Conservation (phyloP, 805 yeast species). For the Torulaspora delbrueckii region DNA sequence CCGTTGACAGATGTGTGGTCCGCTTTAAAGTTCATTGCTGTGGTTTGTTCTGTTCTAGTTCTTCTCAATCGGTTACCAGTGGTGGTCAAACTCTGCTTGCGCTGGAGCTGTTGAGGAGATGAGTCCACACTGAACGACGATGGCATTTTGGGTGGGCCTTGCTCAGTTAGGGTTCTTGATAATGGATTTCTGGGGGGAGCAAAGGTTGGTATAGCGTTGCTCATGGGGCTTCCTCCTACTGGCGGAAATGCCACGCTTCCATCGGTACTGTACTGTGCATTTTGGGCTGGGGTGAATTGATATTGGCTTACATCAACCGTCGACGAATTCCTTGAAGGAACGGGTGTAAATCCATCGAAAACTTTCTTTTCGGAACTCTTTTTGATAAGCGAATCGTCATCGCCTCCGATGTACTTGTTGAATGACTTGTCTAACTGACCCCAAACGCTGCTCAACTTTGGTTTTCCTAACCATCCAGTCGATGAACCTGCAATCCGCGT, state of each 20-base stretch:
- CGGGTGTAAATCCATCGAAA: slow-evolving; percentile 67
- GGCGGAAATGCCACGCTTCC: neutral
- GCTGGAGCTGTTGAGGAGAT: slow-evolving; percentile 16
- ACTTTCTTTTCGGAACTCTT: slow-evolving; percentile 46
- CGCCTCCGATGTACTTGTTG: slow-evolving; percentile 81
- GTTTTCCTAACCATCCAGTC: slow-evolving; percentile 76
- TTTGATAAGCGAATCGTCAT: slow-evolving; percentile 47
- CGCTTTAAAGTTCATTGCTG: neutral
- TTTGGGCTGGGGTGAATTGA: slow-evolving; percentile 23
- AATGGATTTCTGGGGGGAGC: neutral
- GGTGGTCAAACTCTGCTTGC: slow-evolving; percentile 1
- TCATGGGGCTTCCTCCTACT: slow-evolving; percentile 7
- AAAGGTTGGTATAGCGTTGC: neutral
- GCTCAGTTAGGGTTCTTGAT: slow-evolving; percentile 4
- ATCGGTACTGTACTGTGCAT: slow-evolving; percentile 7
- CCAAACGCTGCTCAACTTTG: slow-evolving; percentile 79
- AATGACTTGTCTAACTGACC: slow-evolving; percentile 79
- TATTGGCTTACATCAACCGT: slow-evolving; percentile 34
- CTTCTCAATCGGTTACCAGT: slow-evolving; percentile 9
- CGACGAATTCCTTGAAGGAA: slow-evolving; percentile 55
- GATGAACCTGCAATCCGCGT: slow-evolving; percentile 47
- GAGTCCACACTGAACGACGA: slow-evolving; percentile 16
- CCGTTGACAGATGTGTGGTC: neutral
- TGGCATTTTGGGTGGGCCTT: slow-evolving; percentile 6
- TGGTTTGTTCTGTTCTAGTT: slow-evolving; percentile 13